Evolutionary conservation across 1,139 yeast genomes (phyloP).

Genomic region (Kazachstania sp.): DNA sequence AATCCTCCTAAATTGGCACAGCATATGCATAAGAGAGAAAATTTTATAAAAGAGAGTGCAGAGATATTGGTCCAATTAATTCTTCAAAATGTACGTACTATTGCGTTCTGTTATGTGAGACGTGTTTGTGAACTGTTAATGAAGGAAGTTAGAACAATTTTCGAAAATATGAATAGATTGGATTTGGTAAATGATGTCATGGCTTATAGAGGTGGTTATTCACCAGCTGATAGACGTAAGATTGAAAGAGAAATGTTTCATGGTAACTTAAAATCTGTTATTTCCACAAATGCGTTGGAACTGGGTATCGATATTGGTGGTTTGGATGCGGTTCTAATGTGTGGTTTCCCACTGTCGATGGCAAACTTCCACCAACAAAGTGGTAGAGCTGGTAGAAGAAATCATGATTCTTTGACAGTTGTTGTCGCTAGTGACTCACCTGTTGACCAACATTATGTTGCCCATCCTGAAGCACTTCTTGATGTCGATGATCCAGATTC

Average conservation of each 20-base stretch:
- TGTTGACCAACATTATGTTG: conserved; percentile 74
- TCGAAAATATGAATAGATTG: conserved; percentile 37
- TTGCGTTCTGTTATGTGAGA: conserved; percentile 84
- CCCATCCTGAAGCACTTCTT: conserved; percentile 57
- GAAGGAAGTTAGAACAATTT: conserved; percentile 60
- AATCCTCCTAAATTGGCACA: conserved; percentile 49
- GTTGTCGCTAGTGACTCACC: conserved; percentile 82
- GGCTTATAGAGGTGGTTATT: conserved; percentile 94
- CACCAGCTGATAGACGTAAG: conserved; percentile 71
- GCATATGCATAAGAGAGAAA: conserved; percentile 43
- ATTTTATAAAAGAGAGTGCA: conserved; percentile 69
- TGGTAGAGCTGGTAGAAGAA: conserved; percentile 91
- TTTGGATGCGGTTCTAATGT: conserved; percentile 79
- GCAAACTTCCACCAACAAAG: conserved; percentile 89
- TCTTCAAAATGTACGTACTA: conserved; percentile 61
- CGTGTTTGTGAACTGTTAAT: conserved; percentile 78
- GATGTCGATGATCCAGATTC: conserved; percentile 33
- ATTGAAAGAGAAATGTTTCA: conserved; percentile 87
- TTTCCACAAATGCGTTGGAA: conserved; percentile 92
- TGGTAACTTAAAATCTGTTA: conserved; percentile 74
- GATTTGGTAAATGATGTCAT: conserved; percentile 59
- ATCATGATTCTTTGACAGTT: conserved; percentile 65
- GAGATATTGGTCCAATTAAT: conserved; percentile 56
- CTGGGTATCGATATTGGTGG: conserved; percentile 92
- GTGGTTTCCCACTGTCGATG: conserved; percentile 85